Conservation (phyloP, 768 basidiomycete genomes). For the Trametes villosa region DNA sequence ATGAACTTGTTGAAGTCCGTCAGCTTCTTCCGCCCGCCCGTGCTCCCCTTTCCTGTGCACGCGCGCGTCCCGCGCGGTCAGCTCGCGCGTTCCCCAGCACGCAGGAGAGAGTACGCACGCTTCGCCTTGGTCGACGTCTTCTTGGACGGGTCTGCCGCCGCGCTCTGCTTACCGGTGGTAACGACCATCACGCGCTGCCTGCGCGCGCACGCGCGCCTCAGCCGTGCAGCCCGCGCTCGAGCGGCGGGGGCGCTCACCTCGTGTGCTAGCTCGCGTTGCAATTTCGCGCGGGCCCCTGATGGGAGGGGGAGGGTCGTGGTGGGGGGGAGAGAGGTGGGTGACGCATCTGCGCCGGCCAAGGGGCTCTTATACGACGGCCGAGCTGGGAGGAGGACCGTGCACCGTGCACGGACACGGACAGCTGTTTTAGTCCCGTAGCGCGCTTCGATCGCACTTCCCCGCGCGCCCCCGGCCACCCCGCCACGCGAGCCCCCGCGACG, state of each 20-base stretch:
- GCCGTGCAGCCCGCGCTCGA: neutral
- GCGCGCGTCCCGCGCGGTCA: conserved; percentile 5
- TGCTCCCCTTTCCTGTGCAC: conserved; percentile 53
- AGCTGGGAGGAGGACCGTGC: conserved; percentile 24
- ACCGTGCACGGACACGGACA: conserved; percentile 12
- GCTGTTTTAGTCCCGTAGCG: conserved; percentile 28
- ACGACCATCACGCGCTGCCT: conserved; percentile 26
- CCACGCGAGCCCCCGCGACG: conserved; percentile 3
- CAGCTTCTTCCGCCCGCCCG: conserved; percentile 60
- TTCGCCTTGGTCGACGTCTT: conserved; percentile 25
- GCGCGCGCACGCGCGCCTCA: conserved; percentile 17
- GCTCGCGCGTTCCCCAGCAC: conserved; percentile 4
- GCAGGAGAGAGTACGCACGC: conserved; percentile 26
- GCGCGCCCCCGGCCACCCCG: conserved; percentile 29
- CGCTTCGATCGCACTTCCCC: conserved; percentile 31
- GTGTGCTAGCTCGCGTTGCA: conserved; percentile 9
- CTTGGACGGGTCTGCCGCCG: conserved; percentile 23
- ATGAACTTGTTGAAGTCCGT: conserved; percentile 81
- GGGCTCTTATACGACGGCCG: conserved; percentile 25
- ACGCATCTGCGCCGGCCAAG: conserved; percentile 21
- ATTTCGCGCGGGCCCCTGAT: conserved; percentile 14
- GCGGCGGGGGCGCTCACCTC: conserved; percentile 8
- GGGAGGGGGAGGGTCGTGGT: conserved; percentile 27
- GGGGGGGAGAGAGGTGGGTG: conserved; percentile 33
- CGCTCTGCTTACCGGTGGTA: conserved; percentile 19